Percentiles rank a stretch among this genome's conserved stretches.
phyloP scores from a whole-genome alignment of 306 rosid genomes.

The Cucumis melo region DNA sequence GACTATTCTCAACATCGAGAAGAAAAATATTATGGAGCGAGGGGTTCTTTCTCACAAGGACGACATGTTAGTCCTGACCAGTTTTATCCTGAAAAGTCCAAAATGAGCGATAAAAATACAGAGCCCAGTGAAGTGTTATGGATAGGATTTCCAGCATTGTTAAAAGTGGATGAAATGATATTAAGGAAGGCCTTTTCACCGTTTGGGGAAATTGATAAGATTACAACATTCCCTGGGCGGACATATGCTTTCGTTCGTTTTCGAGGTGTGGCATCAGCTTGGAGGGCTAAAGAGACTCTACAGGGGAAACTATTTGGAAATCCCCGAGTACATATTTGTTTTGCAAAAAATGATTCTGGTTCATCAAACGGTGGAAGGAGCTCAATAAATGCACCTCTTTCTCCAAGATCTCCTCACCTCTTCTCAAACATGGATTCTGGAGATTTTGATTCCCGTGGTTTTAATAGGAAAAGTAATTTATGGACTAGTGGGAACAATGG shows the following conservation, averaged over 20 bases:
- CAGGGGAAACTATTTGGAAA: slow-evolving; percentile 90
- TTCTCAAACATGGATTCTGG: slow-evolving; percentile 32
- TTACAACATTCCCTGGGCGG: slow-evolving; percentile 84
- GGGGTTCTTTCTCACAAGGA: slow-evolving; percentile 26
- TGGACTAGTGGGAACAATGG: slow-evolving; percentile 35
- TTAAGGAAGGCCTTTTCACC: slow-evolving; percentile 75
- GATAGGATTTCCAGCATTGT: slow-evolving; percentile 85
- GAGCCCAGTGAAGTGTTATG: slow-evolving; percentile 95
- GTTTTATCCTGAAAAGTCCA: slow-evolving; percentile 51
- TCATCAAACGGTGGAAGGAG: slow-evolving; percentile 58
- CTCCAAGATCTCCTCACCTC: slow-evolving; percentile 53
- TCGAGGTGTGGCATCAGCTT: slow-evolving; percentile 46
- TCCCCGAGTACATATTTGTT: slow-evolving; percentile 87
- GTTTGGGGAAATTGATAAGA: slow-evolving; percentile 83
- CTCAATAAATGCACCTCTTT: slow-evolving; percentile 37
- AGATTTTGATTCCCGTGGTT: slow-evolving; percentile 41
- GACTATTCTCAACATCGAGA: slow-evolving; percentile 43
- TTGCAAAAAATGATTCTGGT: slow-evolving; percentile 80
- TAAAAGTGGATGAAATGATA: slow-evolving; percentile 69
- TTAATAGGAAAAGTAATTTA: slow-evolving; percentile 32
- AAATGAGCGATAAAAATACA: slow-evolving; percentile 45
- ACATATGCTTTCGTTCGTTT: slow-evolving; percentile 92
- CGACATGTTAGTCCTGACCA: slow-evolving; percentile 47
- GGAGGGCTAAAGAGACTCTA: slow-evolving; percentile 64
- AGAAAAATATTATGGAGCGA: slow-evolving; percentile 32